phyloP scores from a whole-genome alignment of 441 rosid species.

The Rhodomyrtus psidioides region DNA sequence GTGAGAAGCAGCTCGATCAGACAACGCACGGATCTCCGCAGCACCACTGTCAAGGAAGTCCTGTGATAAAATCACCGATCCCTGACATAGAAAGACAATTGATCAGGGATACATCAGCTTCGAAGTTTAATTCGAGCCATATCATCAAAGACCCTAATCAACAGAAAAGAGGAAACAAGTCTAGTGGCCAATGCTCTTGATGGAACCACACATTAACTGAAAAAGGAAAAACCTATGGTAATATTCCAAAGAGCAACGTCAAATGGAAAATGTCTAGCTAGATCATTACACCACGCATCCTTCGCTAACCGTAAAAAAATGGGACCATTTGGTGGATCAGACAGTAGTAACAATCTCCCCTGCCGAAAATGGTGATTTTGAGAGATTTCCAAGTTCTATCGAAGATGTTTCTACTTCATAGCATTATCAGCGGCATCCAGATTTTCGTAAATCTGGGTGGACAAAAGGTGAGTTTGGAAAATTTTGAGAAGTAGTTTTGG shows the following conservation, averaged over 20 bases:
- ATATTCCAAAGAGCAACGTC: neutral
- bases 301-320: neutral
- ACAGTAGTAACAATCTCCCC: too few relatives aligned
- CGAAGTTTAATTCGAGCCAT: neutral
- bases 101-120: neutral
- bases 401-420: neutral
- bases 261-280: neutral
- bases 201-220: neutral
- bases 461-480: neutral
- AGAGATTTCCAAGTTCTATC: neutral
- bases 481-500: neutral
- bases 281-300: neutral
- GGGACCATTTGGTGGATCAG: neutral
- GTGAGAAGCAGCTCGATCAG: neutral
- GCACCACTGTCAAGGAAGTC: neutral
- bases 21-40: neutral
- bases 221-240: neutral
- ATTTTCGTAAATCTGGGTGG: neutral
- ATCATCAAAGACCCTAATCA: neutral
- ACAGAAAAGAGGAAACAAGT: neutral
- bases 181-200: neutral
- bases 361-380: too few relatives aligned
- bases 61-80: neutral
- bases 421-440: neutral
- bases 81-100: neutral